Evolutionary conservation across 805 yeast species (phyloP).

Genomic region (Starmerella apis): DNA sequence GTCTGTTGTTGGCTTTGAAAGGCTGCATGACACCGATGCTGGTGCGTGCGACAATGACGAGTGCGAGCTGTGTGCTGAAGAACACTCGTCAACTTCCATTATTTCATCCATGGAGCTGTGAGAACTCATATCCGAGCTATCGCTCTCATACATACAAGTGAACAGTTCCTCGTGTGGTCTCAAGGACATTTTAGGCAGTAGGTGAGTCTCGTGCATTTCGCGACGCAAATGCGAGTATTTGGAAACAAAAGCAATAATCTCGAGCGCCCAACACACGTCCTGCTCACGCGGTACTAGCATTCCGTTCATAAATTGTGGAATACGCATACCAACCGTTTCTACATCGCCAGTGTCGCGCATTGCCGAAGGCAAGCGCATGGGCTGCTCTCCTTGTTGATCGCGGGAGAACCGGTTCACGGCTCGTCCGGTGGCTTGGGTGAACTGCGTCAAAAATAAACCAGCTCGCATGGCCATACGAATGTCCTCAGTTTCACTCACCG

Average conservation of each 20-base stretch:
- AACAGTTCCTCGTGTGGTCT: constrained; percentile 24
- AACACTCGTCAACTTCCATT: constrained; percentile 1
- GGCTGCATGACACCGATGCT: not conserved
- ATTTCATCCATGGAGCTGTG: constrained; percentile 4
- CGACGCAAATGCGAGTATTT: constrained; percentile 76
- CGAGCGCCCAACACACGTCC: constrained; percentile 89
- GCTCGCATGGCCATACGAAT: constrained; percentile 1
- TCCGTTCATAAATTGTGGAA: constrained; percentile 49
- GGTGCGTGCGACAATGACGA: not conserved
- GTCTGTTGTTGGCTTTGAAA: not conserved
- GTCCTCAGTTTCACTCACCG: not conserved
- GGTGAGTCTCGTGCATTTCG: constrained; percentile 60
- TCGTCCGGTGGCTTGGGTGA: constrained; percentile 13
- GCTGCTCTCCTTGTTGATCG: not conserved
- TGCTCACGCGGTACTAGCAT: constrained; percentile 82
- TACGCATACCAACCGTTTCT: constrained; percentile 27
- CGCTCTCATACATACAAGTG: constrained; percentile 8
- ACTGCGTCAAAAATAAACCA: constrained; percentile 9
- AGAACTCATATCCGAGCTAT: constrained; percentile 6
- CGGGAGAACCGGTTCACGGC: not conserved
- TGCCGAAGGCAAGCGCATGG: constrained; percentile 3
- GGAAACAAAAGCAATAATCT: constrained; percentile 82
- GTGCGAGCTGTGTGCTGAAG: constrained; percentile 1
- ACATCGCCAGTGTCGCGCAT: not conserved
- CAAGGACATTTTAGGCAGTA: constrained; percentile 57